Evolutionary conservation across 1,139 yeast genomes (phyloP).

Genomic region (Yamadazyma songkhlaensis): DNA sequence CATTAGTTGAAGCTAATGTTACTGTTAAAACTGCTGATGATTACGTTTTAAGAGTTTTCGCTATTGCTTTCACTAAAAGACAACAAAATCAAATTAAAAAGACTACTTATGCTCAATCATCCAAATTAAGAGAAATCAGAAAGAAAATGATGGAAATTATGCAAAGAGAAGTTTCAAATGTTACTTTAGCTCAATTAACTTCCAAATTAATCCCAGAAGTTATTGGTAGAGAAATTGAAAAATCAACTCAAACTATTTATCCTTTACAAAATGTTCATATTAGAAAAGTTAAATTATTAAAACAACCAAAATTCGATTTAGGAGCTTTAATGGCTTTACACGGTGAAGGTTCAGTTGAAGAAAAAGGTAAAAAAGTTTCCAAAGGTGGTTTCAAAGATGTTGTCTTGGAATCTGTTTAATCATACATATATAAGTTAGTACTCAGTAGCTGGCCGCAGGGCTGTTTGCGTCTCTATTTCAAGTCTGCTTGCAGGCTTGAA

Average conservation of each 20-base stretch:
- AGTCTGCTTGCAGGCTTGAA: no score
- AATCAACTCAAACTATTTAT: conserved; percentile 49
- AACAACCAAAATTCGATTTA: conserved; percentile 53
- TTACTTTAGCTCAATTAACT: conserved; percentile 49
- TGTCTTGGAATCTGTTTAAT: conserved; percentile 47
- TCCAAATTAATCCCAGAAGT: conserved; percentile 53
- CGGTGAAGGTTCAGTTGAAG: conserved; percentile 51
- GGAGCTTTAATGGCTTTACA: conserved; percentile 51
- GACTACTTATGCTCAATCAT: conserved; percentile 51
- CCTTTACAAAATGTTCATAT: conserved; percentile 54
- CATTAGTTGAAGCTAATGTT: conserved; percentile 51
- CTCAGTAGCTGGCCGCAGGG: no score
- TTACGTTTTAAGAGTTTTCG: conserved; percentile 48
- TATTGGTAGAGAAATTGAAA: conserved; percentile 53
- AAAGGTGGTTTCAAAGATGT: conserved; percentile 51
- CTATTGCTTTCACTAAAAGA: conserved; percentile 54
- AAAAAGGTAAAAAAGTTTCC: conserved; percentile 51
- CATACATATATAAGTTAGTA: conserved; percentile 3
- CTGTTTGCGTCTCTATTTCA: no score
- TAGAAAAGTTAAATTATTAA: conserved; percentile 52
- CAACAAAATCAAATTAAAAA: conserved; percentile 51
- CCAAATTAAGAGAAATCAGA: conserved; percentile 51
- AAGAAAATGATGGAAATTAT: conserved; percentile 51
- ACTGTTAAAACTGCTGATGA: conserved; percentile 52
- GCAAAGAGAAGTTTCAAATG: conserved; percentile 53